Evolutionary conservation across 768 basidiomycete species (phyloP).

Genomic region (Amanita subjunquillea): DNA sequence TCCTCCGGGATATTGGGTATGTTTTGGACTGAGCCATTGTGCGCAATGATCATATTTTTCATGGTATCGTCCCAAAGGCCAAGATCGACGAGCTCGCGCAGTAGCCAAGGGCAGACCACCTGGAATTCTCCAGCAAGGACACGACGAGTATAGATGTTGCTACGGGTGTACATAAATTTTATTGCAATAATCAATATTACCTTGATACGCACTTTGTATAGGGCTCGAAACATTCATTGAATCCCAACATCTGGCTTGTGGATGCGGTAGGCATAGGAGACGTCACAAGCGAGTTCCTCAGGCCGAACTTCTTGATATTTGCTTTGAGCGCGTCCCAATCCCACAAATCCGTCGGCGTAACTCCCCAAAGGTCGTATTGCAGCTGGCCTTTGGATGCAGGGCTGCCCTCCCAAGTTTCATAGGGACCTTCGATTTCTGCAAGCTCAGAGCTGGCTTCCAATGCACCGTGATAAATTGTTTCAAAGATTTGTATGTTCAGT

Average conservation of each 20-base stretch:
- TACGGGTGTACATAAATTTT: constrained; percentile 16
- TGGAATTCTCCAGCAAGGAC: constrained; percentile 99
- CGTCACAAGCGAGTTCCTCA: constrained; percentile 83
- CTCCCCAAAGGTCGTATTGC: constrained; percentile 94
- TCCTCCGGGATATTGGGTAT: constrained; percentile 84
- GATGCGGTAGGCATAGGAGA: constrained; percentile 99
- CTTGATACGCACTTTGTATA: constrained; percentile 66
- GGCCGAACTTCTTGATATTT: constrained; percentile 69
- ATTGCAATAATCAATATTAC: constrained; percentile 7
- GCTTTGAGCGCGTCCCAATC: constrained; percentile 87
- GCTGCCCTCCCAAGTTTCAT: constrained; percentile 84
- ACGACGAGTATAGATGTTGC: constrained; percentile 98
- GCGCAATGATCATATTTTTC: constrained; percentile 99
- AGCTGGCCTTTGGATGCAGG: constrained; percentile 84
- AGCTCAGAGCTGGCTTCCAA: constrained; percentile 87
- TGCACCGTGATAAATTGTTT: constrained; percentile 96
- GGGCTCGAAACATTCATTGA: constrained; percentile 99
- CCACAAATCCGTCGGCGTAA: constrained; percentile 85
- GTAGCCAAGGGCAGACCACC: constrained; percentile 96
- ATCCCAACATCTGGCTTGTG: constrained; percentile 95
- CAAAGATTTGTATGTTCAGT: constrained; percentile 93
- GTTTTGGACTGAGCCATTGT: constrained; percentile 82
- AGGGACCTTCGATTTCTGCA: constrained; percentile 69
- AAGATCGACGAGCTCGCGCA: constrained; percentile 94
- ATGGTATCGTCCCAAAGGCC: constrained; percentile 96